Percentiles rank a stretch among this genome's conserved stretches.
Conservation (phyloP, 345 rosid genomes). For the Salix purpurea region DNA sequence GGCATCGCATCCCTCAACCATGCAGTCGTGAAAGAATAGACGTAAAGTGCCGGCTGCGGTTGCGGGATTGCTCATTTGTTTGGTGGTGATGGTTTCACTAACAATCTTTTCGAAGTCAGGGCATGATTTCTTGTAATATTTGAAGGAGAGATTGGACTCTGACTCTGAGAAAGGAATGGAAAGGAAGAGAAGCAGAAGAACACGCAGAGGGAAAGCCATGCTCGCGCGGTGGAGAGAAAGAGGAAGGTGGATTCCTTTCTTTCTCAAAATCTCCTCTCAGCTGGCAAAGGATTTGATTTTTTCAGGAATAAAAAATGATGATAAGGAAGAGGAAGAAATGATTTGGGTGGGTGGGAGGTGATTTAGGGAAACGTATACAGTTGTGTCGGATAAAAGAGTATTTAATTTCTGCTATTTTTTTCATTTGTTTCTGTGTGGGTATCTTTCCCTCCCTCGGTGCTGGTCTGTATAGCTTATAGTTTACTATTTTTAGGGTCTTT, state of each 20-base stretch:
- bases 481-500: not conserved
- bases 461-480: not conserved
- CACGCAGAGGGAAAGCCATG: slow-evolving; percentile 11
- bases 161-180: slow-evolving; percentile 13
- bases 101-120: slow-evolving; percentile 47
- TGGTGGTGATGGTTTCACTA: slow-evolving; percentile 32
- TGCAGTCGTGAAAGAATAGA: slow-evolving; percentile 69
- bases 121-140: slow-evolving; percentile 58
- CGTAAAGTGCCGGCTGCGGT: slow-evolving; percentile 73
- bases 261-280: slow-evolving; percentile 5
- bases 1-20: slow-evolving; percentile 70
- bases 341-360: slow-evolving; percentile 19
- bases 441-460: not conserved
- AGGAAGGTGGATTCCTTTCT: slow-evolving; percentile 11
- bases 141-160: slow-evolving; percentile 27
- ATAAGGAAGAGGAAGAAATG: not conserved
- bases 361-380: not conserved
- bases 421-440: not conserved
- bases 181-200: slow-evolving; percentile 15
- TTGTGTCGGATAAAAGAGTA: not conserved
- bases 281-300: not conserved
- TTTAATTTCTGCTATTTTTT: not conserved
- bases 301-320: not conserved
- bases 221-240: not conserved
- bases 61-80: slow-evolving; percentile 52